phyloP scores from a whole-genome alignment of 2,329 filamentous ascomycete genomes.

The Xylaria sp. region DNA sequence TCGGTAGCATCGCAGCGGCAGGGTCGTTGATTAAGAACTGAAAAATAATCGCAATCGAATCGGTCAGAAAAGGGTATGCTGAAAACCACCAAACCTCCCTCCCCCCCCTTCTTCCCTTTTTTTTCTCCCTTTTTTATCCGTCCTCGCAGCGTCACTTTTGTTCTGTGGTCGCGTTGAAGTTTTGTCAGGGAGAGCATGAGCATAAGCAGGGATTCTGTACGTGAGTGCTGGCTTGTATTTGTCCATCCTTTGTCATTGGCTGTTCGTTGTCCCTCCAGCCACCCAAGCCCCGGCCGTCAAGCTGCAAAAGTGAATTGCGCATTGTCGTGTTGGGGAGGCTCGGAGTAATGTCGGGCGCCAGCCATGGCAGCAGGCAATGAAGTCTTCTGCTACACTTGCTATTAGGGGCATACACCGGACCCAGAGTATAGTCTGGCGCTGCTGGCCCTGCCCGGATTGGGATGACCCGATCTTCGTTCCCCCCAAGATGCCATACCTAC shows the following conservation, averaged over 20 bases:
- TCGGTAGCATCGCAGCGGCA: slow-evolving; percentile 20
- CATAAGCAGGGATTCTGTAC: slow-evolving; percentile 17
- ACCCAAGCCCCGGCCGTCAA: slow-evolving; percentile 10
- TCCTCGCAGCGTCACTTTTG: slow-evolving; percentile 18
- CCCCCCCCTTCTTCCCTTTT: slow-evolving; percentile 7
- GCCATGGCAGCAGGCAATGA: slow-evolving; percentile 12
- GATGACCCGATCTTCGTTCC: slow-evolving; percentile 1
- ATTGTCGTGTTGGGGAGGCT: slow-evolving; percentile 10
- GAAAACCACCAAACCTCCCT: slow-evolving; percentile 27
- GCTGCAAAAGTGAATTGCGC: slow-evolving; percentile 26
- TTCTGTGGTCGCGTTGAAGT: slow-evolving; percentile 20
- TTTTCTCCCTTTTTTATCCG: slow-evolving; percentile 10
- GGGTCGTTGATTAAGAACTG: slow-evolving; percentile 19
- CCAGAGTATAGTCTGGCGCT: slow-evolving; percentile 8
- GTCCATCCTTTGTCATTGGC: slow-evolving; percentile 24
- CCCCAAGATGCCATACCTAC: slow-evolving; percentile 5
- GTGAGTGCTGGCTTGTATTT: slow-evolving; percentile 25
- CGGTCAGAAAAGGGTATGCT: slow-evolving; percentile 28
- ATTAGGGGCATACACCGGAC: slow-evolving; percentile 16
- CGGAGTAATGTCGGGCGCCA: slow-evolving; percentile 8
- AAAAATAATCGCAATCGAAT: slow-evolving; percentile 14
- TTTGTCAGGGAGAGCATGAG: slow-evolving; percentile 14
- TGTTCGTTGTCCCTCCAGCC: slow-evolving; percentile 13
- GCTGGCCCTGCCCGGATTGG: slow-evolving; percentile 8
- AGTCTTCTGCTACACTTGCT: slow-evolving; percentile 5